Percentiles rank a stretch among this genome's conserved stretches.
Evolutionary conservation across 768 basidiomycete genomes (phyloP).

Genomic region (Xerocomellus chrysenteron): DNA sequence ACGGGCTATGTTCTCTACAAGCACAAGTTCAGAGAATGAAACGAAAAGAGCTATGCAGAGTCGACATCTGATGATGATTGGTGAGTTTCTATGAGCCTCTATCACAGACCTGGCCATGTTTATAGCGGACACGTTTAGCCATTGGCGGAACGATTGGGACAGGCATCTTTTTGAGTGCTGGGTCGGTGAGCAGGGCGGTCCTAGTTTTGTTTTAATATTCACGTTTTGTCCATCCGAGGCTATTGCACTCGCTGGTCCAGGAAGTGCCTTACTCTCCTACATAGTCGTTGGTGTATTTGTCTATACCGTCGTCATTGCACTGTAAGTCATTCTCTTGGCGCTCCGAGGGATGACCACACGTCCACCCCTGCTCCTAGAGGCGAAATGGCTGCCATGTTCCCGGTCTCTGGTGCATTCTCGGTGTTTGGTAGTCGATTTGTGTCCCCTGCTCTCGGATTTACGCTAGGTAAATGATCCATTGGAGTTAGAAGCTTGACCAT

Average conservation of each 20-base stretch:
- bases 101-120: not conserved
- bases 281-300: conserved; percentile 58
- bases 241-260: conserved; percentile 57
- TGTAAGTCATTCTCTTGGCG: conserved; percentile 34
- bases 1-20: conserved; percentile 8
- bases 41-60: conserved; percentile 42
- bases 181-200: conserved; percentile 37
- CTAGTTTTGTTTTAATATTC: not conserved
- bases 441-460: conserved; percentile 59
- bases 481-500: not conserved
- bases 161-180: conserved; percentile 61
- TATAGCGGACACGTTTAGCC: conserved; percentile 30
- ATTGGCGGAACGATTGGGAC: conserved; percentile 61
- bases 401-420: conserved; percentile 61
- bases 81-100: conserved; percentile 17
- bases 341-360: not conserved
- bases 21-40: conserved; percentile 16
- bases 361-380: conserved; percentile 37
- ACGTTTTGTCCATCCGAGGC: conserved; percentile 32
- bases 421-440: conserved; percentile 58
- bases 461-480: conserved; percentile 38
- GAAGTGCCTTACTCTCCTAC: conserved; percentile 61
- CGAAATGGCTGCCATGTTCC: conserved; percentile 66
- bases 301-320: conserved; percentile 58
- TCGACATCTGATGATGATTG: conserved; percentile 44